phyloP scores from a whole-genome alignment of 1,284 basidiomycete species.

The Malassezia equina region DNA sequence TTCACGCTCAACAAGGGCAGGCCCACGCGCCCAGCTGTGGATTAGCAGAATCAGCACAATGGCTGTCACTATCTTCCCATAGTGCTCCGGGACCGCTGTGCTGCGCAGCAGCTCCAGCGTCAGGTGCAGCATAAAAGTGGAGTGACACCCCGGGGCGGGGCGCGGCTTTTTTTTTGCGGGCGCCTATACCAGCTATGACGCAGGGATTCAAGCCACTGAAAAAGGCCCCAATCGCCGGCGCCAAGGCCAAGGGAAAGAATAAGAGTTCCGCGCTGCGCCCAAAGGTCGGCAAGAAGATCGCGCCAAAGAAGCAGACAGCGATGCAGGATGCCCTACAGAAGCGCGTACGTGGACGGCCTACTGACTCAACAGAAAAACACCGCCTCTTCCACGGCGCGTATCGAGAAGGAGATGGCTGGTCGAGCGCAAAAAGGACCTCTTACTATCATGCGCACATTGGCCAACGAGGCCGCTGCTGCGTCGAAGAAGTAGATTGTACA shows the following conservation, averaged over 20 bases:
- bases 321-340: slow-evolving; percentile 13
- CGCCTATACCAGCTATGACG: not conserved
- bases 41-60: slow-evolving; percentile 20
- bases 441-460: slow-evolving; percentile 15
- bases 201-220: slow-evolving; percentile 20
- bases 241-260: slow-evolving; percentile 2
- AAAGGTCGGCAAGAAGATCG: slow-evolving; percentile 9
- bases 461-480: slow-evolving; percentile 6
- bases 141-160: not conserved
- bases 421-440: slow-evolving; percentile 15
- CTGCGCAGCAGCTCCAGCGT: slow-evolving; percentile 19
- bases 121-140: slow-evolving; percentile 33
- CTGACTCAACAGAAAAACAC: slow-evolving; percentile 11
- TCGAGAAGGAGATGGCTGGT: slow-evolving; percentile 17
- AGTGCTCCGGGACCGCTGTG: slow-evolving; percentile 23
- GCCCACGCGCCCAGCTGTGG: slow-evolving; percentile 29
- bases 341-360: not conserved
- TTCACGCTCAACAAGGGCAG: slow-evolving; percentile 22
- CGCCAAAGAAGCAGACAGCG: slow-evolving; percentile 12
- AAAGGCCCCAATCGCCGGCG: not conserved
- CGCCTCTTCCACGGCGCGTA: slow-evolving; percentile 7
- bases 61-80: slow-evolving; percentile 19
- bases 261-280: not conserved
- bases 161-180: not conserved
- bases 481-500: not conserved